A percentile compares a stretch with the other conserved stretches of the same genome.
Conservation (phyloP, 768 basidiomycete species). For the Mycena polygramma region DNA sequence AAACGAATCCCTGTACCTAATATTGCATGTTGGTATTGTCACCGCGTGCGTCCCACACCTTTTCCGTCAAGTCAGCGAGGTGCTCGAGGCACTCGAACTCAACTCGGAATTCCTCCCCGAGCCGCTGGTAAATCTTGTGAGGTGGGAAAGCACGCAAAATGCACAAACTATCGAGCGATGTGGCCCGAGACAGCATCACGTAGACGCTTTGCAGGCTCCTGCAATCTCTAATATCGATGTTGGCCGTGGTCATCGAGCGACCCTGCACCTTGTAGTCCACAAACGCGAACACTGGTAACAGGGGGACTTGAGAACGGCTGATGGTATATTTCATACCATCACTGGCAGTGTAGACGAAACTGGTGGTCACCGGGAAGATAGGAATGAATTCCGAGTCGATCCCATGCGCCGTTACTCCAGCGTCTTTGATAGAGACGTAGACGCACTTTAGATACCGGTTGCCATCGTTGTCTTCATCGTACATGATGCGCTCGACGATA, state of each 20-base stretch:
- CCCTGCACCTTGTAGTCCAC: slow-evolving; percentile 20
- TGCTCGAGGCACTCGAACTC: slow-evolving; percentile 12
- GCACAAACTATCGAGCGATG: neutral
- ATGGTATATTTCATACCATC: slow-evolving; percentile 1
- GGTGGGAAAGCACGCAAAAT: neutral
- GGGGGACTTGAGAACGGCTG: slow-evolving; percentile 1
- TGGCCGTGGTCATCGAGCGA: neutral
- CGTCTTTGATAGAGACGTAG: neutral
- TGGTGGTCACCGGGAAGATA: neutral
- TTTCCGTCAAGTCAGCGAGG: too few species aligned
- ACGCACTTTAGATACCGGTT: slow-evolving; percentile 6
- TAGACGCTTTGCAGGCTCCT: slow-evolving; percentile 7
- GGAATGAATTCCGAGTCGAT: neutral
- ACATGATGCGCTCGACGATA: neutral
- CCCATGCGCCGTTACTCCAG: neutral
- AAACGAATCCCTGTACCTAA: too few species aligned
- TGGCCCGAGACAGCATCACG: slow-evolving; percentile 18
- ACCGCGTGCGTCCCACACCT: too few species aligned
- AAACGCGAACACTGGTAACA: slow-evolving; percentile 10
- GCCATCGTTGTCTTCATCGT: neutral
- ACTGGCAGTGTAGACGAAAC: neutral
- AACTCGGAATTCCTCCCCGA: slow-evolving; percentile 7
- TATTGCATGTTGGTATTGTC: too few species aligned
- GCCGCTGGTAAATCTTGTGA: neutral
- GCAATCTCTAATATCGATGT: neutral